Evolutionary conservation across 1,139 yeast genomes (phyloP).

Genomic region (Pichia sp.): DNA sequence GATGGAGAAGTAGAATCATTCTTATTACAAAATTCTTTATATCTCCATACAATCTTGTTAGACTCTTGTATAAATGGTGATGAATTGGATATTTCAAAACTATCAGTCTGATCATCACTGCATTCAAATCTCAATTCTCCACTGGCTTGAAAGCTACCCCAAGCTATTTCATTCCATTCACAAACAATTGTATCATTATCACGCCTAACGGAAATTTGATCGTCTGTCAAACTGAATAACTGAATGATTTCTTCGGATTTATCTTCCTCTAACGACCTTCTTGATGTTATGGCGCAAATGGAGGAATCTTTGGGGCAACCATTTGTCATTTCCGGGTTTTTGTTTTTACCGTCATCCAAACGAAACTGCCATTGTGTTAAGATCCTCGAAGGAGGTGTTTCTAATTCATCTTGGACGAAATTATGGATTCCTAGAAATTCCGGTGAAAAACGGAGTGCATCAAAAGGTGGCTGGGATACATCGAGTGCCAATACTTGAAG

Average conservation of each 20-base stretch:
- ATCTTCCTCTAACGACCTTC: conserved; percentile 27
- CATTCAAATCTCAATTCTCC: conserved; percentile 46
- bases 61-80: background rate
- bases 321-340: conserved; percentile 26
- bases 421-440: too few species aligned
- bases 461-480: too few species aligned
- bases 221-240: conserved; percentile 41
- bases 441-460: too few species aligned
- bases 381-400: conserved; percentile 73
- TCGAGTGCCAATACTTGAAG: too few species aligned
- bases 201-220: conserved; percentile 8
- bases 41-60: conserved; percentile 1
- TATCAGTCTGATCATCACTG: conserved; percentile 26
- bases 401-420: background rate
- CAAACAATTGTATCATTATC: background rate
- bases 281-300: conserved; percentile 53
- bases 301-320: conserved; percentile 65
- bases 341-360: conserved; percentile 24
- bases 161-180: conserved; percentile 44
- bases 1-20: conserved; percentile 6
- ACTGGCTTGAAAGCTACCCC: conserved; percentile 58
- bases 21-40: conserved; percentile 32
- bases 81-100: background rate
- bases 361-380: conserved; percentile 61
- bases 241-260: conserved; percentile 33